Percentiles rank a stretch among this genome's conserved stretches.
These are phyloP conservation scores for Capsicum rhomboideum DNA, from an alignment of 257 asterid species.

Conservation along the genomic window DNA sequence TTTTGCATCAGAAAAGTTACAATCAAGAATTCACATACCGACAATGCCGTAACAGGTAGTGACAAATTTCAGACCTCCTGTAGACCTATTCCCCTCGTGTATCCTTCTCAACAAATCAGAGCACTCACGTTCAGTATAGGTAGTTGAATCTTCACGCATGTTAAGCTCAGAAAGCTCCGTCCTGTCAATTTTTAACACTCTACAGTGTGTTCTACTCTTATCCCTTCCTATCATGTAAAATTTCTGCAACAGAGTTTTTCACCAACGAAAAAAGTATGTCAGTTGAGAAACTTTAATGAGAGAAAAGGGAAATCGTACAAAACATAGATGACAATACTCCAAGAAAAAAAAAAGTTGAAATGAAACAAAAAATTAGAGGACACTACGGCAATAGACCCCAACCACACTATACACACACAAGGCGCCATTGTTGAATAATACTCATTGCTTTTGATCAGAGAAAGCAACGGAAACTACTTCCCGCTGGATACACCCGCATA, in stretches of 20 bases:
- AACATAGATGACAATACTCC: neutral
- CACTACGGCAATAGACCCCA: neutral
- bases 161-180: slow-evolving; percentile 70
- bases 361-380: neutral
- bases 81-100: slow-evolving; percentile 77
- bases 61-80: slow-evolving; percentile 89
- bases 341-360: neutral
- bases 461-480: neutral
- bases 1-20: slow-evolving; percentile 1
- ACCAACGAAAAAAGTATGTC: slow-evolving; percentile 6
- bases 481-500: neutral
- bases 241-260: slow-evolving; percentile 41
- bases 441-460: neutral
- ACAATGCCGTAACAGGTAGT: slow-evolving; percentile 95
- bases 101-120: slow-evolving; percentile 82
- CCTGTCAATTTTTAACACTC: slow-evolving; percentile 83
- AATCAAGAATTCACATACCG: slow-evolving; percentile 43
- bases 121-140: slow-evolving; percentile 79
- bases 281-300: neutral
- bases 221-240: slow-evolving; percentile 95
- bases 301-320: neutral
- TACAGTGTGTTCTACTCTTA: slow-evolving; percentile 82
- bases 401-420: neutral
- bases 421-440: neutral
- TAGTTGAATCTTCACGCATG: slow-evolving; percentile 76